These are phyloP conservation scores for Nakazawaea pomicola DNA, from an alignment of 805 yeast species.

Conservation along the genomic window DNA sequence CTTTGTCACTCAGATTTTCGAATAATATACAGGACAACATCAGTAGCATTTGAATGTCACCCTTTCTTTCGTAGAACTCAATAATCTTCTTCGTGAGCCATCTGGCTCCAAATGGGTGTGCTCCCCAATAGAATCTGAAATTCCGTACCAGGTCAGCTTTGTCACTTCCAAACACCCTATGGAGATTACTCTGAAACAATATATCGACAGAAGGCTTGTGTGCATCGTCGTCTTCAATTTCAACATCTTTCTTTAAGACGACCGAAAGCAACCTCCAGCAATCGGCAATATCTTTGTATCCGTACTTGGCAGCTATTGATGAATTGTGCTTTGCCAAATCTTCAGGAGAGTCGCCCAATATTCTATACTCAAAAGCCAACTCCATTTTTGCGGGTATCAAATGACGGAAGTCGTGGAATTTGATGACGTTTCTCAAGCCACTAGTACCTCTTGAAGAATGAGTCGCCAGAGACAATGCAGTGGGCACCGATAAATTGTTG, in stretches of 20 bases:
- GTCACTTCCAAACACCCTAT: conserved; percentile 4
- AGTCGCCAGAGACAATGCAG: conserved; percentile 27
- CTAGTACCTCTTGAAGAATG: conserved; percentile 18
- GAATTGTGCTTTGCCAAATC: conserved; percentile 67
- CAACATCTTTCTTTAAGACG: conserved; percentile 38
- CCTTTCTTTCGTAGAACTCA: conserved; percentile 53
- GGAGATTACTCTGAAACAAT: not conserved
- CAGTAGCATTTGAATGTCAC: conserved; percentile 85
- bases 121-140: conserved; percentile 62
- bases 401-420: conserved; percentile 58
- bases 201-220: not conserved
- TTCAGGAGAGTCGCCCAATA: conserved; percentile 60
- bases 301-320: conserved; percentile 59
- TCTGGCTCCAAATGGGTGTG: conserved; percentile 68
- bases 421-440: conserved; percentile 50
- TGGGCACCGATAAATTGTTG: conserved; percentile 30
- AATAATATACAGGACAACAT: conserved; percentile 73
- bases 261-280: conserved; percentile 66
- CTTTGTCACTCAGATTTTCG: conserved; percentile 31
- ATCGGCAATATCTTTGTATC: conserved; percentile 58
- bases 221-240: conserved; percentile 16
- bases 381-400: conserved; percentile 73
- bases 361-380: conserved; percentile 60
- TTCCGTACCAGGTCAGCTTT: conserved; percentile 14
- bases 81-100: conserved; percentile 64